These are phyloP conservation scores for Tulasnella sp. DNA, from an alignment of 768 basidiomycete genomes.

Conservation along the genomic window DNA sequence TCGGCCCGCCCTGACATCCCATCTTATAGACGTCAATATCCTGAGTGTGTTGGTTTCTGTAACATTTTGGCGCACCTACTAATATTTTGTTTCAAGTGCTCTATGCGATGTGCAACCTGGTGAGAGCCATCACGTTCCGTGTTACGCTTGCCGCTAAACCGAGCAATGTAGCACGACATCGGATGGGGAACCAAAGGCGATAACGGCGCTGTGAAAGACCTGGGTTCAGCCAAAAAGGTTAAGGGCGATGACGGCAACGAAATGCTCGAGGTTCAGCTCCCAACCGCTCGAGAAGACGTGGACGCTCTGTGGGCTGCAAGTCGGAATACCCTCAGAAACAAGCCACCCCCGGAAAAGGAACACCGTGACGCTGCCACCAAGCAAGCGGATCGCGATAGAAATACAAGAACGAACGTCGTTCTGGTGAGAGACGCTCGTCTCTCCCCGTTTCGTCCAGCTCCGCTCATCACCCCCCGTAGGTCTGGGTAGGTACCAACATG, in stretches of 20 bases:
- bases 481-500: slow-evolving; percentile 79
- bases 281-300: slow-evolving; percentile 72
- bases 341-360: slow-evolving; percentile 60
- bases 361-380: slow-evolving; percentile 80
- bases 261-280: slow-evolving; percentile 74
- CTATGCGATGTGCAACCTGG: slow-evolving; percentile 68
- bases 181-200: slow-evolving; percentile 78
- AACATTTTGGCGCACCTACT: slow-evolving; percentile 17
- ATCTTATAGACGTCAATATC: slow-evolving; percentile 54
- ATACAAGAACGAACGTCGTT: slow-evolving; percentile 74
- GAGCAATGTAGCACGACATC: slow-evolving; percentile 31
- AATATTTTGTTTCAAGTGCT: slow-evolving; percentile 41
- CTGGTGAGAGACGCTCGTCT: slow-evolving; percentile 31
- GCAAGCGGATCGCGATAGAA: slow-evolving; percentile 76
- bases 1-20: background rate
- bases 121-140: background rate
- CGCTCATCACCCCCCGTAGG: background rate
- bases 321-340: slow-evolving; percentile 51
- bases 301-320: slow-evolving; percentile 79
- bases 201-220: slow-evolving; percentile 75
- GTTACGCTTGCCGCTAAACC: background rate
- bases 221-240: slow-evolving; percentile 83
- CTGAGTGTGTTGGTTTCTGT: slow-evolving; percentile 38
- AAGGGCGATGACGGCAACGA: slow-evolving; percentile 76
- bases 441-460: background rate